Conservation (phyloP, 495 filamentous ascomycete species). For the Annulohypoxylon stygium region DNA sequence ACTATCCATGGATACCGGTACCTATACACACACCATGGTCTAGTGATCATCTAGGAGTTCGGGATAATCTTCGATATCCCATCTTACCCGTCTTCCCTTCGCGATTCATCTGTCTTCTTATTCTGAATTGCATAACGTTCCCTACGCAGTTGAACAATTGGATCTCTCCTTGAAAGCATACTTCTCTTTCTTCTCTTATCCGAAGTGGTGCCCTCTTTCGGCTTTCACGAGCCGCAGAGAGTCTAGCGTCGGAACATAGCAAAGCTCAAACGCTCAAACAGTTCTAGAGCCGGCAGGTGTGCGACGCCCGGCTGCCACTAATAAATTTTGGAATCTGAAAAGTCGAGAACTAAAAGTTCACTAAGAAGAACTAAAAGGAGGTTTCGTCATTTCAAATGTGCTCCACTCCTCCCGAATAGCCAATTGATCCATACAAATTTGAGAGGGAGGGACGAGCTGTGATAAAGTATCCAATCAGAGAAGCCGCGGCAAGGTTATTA, state of each 20-base stretch:
- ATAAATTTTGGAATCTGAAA: slow-evolving; percentile 24
- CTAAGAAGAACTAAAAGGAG: slow-evolving; percentile 32
- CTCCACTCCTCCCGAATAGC: slow-evolving; percentile 33
- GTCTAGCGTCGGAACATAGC: slow-evolving; percentile 17
- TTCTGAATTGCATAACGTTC: neutral
- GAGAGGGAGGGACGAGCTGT: slow-evolving; percentile 23
- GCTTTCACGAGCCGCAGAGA: slow-evolving; percentile 15
- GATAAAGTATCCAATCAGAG: slow-evolving; percentile 38
- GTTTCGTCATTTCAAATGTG: slow-evolving; percentile 44
- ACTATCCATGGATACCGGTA: no score
- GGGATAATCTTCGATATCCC: neutral
- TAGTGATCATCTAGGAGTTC: neutral
- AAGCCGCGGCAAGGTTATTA: neutral
- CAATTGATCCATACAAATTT: slow-evolving; percentile 15
- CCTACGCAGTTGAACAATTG: no score
- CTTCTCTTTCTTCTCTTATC: slow-evolving; percentile 2
- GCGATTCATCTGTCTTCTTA: neutral
- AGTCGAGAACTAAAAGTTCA: slow-evolving; percentile 8
- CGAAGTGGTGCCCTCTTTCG: neutral
- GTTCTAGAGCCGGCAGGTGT: slow-evolving; percentile 37
- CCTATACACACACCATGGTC: no score
- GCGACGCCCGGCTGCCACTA: slow-evolving; percentile 19
- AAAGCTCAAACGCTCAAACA: slow-evolving; percentile 27
- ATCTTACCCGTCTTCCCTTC: neutral
- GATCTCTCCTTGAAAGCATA: neutral